These are phyloP conservation scores for Phylloporus sp. DNA, from an alignment of 768 basidiomycete species.

Conservation along the genomic window DNA sequence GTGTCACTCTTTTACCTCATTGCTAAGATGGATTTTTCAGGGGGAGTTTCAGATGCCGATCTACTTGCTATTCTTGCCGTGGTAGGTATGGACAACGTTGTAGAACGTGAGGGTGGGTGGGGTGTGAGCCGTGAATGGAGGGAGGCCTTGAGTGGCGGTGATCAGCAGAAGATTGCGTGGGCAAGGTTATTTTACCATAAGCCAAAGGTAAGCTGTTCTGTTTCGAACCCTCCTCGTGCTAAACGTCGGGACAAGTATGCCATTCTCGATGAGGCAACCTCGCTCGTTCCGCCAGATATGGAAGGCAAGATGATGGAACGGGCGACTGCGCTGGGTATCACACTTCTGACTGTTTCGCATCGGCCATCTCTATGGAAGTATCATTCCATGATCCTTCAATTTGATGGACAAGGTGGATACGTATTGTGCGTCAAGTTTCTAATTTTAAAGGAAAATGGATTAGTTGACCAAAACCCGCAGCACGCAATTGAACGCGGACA, in stretches of 20 bases:
- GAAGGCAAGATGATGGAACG: slow-evolving; percentile 95
- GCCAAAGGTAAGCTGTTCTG: slow-evolving; percentile 62
- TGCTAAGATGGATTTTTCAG: slow-evolving; percentile 32
- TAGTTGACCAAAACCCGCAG: slow-evolving; percentile 36
- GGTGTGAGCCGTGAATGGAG: slow-evolving; percentile 87
- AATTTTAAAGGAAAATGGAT: neutral
- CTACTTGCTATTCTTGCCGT: slow-evolving; percentile 66
- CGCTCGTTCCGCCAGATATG: slow-evolving; percentile 87
- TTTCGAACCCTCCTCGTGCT: neutral
- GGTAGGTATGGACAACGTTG: slow-evolving; percentile 82
- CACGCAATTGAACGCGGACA: slow-evolving; percentile 86
- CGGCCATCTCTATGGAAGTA: slow-evolving; percentile 93
- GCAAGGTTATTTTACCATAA: slow-evolving; percentile 93
- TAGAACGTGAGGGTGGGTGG: slow-evolving; percentile 97
- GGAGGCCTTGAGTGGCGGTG: slow-evolving; percentile 89
- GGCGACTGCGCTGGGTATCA: slow-evolving; percentile 83
- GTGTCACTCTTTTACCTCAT: neutral
- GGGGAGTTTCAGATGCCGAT: slow-evolving; percentile 71
- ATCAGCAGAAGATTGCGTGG: slow-evolving; percentile 98
- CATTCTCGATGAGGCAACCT: slow-evolving; percentile 95
- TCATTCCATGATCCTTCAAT: slow-evolving; percentile 84
- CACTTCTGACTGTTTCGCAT: slow-evolving; percentile 92
- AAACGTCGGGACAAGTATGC: slow-evolving; percentile 65
- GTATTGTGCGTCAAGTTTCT: slow-evolving; percentile 65
- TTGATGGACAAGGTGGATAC: slow-evolving; percentile 93